Percentiles rank a stretch among this genome's conserved stretches.
Evolutionary conservation across 2,329 filamentous ascomycete genomes (phyloP).

Genomic region (Trichoderma atrobrunneum): DNA sequence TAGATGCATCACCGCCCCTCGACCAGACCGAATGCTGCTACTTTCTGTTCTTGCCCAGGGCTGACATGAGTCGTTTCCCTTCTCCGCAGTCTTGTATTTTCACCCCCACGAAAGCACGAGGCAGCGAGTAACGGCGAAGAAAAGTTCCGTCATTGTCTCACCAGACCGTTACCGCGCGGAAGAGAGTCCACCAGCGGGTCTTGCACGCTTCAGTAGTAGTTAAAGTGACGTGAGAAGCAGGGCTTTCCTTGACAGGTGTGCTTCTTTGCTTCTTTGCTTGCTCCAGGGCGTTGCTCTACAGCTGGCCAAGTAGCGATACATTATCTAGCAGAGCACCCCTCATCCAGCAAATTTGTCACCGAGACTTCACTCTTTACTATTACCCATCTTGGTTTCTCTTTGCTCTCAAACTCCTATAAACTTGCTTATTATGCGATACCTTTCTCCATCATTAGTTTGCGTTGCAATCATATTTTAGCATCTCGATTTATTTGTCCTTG

Average conservation of each 20-base stretch:
- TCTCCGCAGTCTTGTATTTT: constrained; percentile 17
- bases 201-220: constrained; percentile 13
- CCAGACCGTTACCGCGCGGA: constrained; percentile 19
- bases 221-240: constrained; percentile 19
- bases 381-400: neutral
- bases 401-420: neutral
- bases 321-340: constrained; percentile 16
- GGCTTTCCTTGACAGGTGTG: constrained; percentile 12
- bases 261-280: constrained; percentile 11
- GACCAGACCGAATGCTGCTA: constrained; percentile 1
- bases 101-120: constrained; percentile 19
- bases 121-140: constrained; percentile 20
- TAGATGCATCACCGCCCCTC: constrained; percentile 13
- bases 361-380: constrained; percentile 5
- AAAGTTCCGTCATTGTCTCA: constrained; percentile 21
- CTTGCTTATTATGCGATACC: neutral
- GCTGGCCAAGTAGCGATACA: constrained; percentile 15
- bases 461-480: neutral
- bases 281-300: constrained; percentile 7
- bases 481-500: neutral
- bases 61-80: constrained; percentile 18
- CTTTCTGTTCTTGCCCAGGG: constrained; percentile 11
- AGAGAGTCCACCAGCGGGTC: constrained; percentile 19
- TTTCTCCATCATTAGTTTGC: neutral
- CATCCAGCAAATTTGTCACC: constrained; percentile 9